Percentiles rank a stretch among this genome's conserved stretches.
phyloP scores from a whole-genome alignment of 2,329 filamentous ascomycete species.

The Ambrosiella cleistominuta region DNA sequence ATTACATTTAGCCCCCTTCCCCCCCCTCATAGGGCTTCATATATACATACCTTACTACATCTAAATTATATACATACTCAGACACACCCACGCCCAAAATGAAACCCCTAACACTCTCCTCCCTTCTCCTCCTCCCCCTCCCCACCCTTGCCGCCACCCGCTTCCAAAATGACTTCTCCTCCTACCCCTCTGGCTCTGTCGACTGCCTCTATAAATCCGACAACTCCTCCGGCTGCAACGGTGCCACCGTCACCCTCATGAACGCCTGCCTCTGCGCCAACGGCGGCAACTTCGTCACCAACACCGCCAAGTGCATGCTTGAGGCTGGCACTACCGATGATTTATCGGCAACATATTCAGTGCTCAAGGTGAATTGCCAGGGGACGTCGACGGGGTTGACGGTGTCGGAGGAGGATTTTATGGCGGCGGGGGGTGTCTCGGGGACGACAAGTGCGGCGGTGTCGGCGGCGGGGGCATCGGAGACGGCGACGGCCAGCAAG shows the following conservation, averaged over 20 bases:
- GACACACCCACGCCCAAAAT: neutral
- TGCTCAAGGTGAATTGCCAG: slow-evolving; percentile 26
- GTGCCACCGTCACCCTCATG: slow-evolving; percentile 22
- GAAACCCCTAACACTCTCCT: slow-evolving; percentile 17
- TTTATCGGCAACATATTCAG: slow-evolving; percentile 26
- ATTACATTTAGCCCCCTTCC: neutral
- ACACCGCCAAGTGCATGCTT: slow-evolving; percentile 27
- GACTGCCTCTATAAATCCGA: slow-evolving; percentile 27
- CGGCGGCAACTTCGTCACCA: slow-evolving; percentile 30
- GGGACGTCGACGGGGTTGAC: slow-evolving; percentile 27
- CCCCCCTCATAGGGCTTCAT: neutral
- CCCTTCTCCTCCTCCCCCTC: slow-evolving; percentile 14
- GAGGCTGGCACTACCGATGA: slow-evolving; percentile 20
- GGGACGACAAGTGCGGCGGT: slow-evolving; percentile 10
- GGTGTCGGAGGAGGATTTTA: slow-evolving; percentile 25
- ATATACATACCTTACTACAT: neutral
- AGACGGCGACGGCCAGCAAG: slow-evolving; percentile 3
- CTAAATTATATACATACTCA: neutral
- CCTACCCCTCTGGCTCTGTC: slow-evolving; percentile 21
- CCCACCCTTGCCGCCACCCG: slow-evolving; percentile 15
- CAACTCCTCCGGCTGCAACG: slow-evolving; percentile 24
- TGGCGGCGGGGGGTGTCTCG: slow-evolving; percentile 16
- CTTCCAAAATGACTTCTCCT: slow-evolving; percentile 20
- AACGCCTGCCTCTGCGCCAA: slow-evolving; percentile 35
- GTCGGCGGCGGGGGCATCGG: slow-evolving; percentile 8